Conservation (phyloP, 148 eudicot genomes). For the Chenopodium suecicum region DNA sequence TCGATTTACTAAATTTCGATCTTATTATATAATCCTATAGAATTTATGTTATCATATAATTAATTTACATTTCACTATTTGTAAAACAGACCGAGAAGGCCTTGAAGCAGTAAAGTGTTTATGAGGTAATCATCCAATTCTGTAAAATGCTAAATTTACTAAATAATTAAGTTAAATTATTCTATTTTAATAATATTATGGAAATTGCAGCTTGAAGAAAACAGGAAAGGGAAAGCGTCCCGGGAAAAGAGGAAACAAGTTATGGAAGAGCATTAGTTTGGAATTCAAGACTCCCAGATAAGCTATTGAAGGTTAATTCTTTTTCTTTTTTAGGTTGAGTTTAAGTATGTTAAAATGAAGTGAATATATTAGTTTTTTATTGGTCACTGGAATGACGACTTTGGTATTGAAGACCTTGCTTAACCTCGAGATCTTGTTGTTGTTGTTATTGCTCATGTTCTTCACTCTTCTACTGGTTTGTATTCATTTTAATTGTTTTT, state of each 20-base stretch:
- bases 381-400: too few relatives aligned
- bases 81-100: slow-evolving; percentile 44
- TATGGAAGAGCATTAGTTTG: slow-evolving; percentile 52
- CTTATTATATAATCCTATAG: too few relatives aligned
- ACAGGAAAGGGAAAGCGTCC: slow-evolving; percentile 59
- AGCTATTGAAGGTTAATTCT: too few relatives aligned
- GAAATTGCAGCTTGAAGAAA: slow-evolving; percentile 40
- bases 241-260: slow-evolving; percentile 62
- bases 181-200: not conserved
- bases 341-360: too few relatives aligned
- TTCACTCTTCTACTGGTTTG: too few relatives aligned
- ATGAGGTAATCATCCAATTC: slow-evolving; percentile 16
- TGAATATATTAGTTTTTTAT: too few relatives aligned
- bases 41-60: not conserved
- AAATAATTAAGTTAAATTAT: not conserved
- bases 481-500: too few relatives aligned
- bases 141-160: too few relatives aligned
- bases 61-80: not conserved
- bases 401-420: too few relatives aligned
- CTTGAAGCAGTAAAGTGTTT: slow-evolving; percentile 51
- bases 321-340: too few relatives aligned
- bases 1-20: not conserved
- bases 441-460: too few relatives aligned
- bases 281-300: slow-evolving; percentile 49
- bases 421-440: too few relatives aligned